These are phyloP conservation scores for Scenedesmus sp. DNA, from an alignment of 163 green algal genomes.

Conservation along the genomic window DNA sequence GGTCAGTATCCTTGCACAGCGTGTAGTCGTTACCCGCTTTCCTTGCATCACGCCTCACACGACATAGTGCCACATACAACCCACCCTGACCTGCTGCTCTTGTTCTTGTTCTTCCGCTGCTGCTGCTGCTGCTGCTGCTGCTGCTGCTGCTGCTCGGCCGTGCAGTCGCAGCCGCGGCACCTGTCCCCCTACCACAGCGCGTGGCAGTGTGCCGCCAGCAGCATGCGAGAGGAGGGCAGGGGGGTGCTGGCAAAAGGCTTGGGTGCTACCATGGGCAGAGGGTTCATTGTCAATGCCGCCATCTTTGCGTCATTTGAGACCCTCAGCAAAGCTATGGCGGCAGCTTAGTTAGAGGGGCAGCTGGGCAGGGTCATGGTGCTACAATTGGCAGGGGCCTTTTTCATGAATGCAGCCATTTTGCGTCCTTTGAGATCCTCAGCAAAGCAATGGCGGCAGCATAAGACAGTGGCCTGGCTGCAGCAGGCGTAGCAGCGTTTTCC, in stretches of 20 bases:
- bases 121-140: not conserved
- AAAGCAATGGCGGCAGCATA: too few species aligned
- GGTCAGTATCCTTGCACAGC: not conserved
- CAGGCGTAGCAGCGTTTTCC: too few species aligned
- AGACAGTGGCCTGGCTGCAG: too few species aligned
- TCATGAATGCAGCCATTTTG: not conserved
- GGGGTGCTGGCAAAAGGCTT: conserved; percentile 61
- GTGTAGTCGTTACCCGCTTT: not conserved
- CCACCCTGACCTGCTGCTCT: not conserved
- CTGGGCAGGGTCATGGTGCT: not conserved
- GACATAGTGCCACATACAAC: not conserved
- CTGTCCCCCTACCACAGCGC: conserved; percentile 20
- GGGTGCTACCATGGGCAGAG: conserved; percentile 62
- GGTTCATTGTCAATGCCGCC: conserved; percentile 68
- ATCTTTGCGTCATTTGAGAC: conserved; percentile 70
- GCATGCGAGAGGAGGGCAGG: conserved; percentile 56
- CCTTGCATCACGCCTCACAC: not conserved
- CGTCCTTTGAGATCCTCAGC: too few species aligned
- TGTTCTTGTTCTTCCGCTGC: not conserved
- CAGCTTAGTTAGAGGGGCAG: not conserved
- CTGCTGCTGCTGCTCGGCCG: not conserved
- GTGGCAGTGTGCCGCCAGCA: conserved; percentile 54
- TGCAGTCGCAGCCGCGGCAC: not conserved
- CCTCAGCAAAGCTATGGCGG: conserved; percentile 21
- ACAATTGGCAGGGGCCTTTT: too few species aligned